A percentile compares a stretch with the other conserved stretches of the same genome.
phyloP scores from a whole-genome alignment of 176 grass and related monocot genomes.

The bread wheat (Triticum aestivum) region DNA sequence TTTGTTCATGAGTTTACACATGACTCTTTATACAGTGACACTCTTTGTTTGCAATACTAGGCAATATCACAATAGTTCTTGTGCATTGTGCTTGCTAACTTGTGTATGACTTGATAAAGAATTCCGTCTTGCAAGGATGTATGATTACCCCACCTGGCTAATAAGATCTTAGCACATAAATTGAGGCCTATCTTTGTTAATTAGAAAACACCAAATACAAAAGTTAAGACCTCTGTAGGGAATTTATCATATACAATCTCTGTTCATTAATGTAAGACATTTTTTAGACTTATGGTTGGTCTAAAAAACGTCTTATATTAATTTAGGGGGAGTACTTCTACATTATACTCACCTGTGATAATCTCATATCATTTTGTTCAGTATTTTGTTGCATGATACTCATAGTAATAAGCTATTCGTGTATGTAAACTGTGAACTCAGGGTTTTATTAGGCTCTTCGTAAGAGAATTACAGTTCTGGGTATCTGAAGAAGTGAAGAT shows the following conservation, averaged over 20 bases:
- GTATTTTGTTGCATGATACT: background rate
- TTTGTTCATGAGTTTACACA: constrained; percentile 18
- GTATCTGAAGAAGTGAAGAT: too few species aligned
- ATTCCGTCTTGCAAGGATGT: constrained; percentile 6
- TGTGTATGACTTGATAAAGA: background rate
- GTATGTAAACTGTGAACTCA: background rate
- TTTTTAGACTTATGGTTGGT: too few species aligned
- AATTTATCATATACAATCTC: background rate
- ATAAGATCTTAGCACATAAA: constrained; percentile 2
- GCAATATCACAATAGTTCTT: background rate
- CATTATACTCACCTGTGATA: constrained; percentile 1
- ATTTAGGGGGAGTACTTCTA: background rate
- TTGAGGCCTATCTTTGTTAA: background rate
- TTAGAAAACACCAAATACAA: constrained; percentile 8
- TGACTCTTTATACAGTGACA: background rate
- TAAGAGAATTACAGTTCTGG: background rate
- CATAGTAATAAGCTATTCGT: background rate
- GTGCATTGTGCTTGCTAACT: constrained; percentile 23
- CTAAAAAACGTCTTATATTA: too few species aligned
- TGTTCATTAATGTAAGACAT: too few species aligned
- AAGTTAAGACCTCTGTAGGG: background rate
- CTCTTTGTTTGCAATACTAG: constrained; percentile 33
- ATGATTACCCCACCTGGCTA: background rate
- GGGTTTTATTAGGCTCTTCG: background rate
- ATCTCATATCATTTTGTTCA: constrained; percentile 9